Conservation (phyloP, 306 rosid species). For the Begonia peltatifolia region DNA sequence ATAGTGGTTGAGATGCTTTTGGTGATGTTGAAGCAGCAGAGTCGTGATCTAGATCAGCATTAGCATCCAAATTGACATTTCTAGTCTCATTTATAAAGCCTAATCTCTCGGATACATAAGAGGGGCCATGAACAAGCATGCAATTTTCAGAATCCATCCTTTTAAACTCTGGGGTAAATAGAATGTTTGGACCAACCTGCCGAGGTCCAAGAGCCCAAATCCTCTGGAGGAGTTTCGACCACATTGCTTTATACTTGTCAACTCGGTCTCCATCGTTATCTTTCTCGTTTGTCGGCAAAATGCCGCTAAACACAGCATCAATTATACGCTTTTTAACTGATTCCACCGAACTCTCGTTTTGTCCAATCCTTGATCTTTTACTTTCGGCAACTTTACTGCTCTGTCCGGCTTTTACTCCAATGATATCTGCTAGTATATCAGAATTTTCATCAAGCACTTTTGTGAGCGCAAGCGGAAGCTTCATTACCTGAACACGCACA, state of each 20-base stretch:
- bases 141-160: conserved; percentile 23
- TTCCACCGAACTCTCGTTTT: conserved; percentile 37
- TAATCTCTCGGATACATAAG: conserved; percentile 40
- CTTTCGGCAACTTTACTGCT: conserved; percentile 29
- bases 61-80: conserved; percentile 10
- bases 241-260: conserved; percentile 42
- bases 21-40: conserved; percentile 22
- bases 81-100: conserved; percentile 36
- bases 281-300: conserved; percentile 30
- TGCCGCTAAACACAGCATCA: conserved; percentile 52
- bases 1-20: conserved; percentile 19
- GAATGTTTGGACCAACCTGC: conserved; percentile 65
- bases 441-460: conserved; percentile 72
- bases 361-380: conserved; percentile 20
- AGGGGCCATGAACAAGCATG: conserved; percentile 38
- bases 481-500: conserved; percentile 60
- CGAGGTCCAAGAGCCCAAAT: conserved; percentile 86
- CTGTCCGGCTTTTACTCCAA: conserved; percentile 43
- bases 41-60: conserved; percentile 2
- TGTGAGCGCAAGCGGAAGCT: conserved; percentile 54
- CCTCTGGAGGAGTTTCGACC: conserved; percentile 64
- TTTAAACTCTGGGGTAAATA: conserved; percentile 46
- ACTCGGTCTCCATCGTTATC: conserved; percentile 43
- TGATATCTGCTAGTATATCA: conserved; percentile 40
- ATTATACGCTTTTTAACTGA: conserved; percentile 39